Base-by-base conservation (phyloP, 345 rosid genomes). In the Chamaenerion angustifolium region DNA sequence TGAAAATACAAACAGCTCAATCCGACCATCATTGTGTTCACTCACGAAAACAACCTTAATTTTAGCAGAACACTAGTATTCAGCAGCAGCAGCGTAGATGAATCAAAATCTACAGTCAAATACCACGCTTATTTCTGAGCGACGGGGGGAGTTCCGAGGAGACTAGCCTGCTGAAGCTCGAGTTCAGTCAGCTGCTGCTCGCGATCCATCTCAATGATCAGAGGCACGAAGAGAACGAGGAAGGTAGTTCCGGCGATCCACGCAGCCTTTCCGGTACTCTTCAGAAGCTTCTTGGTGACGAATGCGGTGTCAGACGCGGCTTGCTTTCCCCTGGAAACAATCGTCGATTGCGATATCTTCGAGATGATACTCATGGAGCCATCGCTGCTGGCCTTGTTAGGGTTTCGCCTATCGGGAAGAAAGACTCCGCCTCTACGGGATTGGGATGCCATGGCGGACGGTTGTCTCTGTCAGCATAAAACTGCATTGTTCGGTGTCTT, bases 221-320 rank as follows among this genome's bases (percentile, higher is more conserved):
- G 65, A 9, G 95, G 95, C 1, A 86, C 76, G 10, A 64, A 74
- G n/a, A 87, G 73, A 60, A 87, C 67, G 43, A 87, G 63, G 58
- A 79, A 60, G 31, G 87, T 81, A 15, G 96, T 81, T 3, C 96
- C 87, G 9, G 80, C 80, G 48, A 83, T 63, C 94, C 87, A 83
- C 15, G 87, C 87, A 6, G 94, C 95, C 73, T 78, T 81, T 8
- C 94, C 96, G 10, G 94, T 83, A 65, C 96, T 87, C 47, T 67
- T 64, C 25, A 87, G 68, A 61, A 87, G 85, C 72, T 76, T 83
- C 68, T 77, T 81, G 60, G 96, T 54, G 41, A 81, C 87, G 62
- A 66, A 64, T 1, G 64, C 72, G 57, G 85, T 69, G 55, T 79
- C 76, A 72, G 56, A 55, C 11, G 76, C 78, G 4, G 71, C 76